These are phyloP conservation scores for Moesziomyces antarcticus DNA, from an alignment of 1,284 basidiomycete species.

Conservation along the genomic window DNA sequence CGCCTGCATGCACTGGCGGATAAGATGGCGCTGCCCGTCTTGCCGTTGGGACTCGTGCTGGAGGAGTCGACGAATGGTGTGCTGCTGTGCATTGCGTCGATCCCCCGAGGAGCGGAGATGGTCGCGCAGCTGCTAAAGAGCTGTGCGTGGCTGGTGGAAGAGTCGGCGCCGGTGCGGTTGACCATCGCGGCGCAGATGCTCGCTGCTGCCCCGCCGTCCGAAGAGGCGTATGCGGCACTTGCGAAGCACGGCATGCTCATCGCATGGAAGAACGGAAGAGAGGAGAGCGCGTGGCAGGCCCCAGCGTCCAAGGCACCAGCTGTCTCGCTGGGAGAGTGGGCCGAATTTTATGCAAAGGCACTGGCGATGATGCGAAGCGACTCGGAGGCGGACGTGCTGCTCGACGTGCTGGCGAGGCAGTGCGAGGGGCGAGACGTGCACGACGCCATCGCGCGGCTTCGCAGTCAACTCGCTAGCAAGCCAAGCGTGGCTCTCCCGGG, in stretches of 20 bases:
- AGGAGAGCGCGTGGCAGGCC: constrained; percentile 16
- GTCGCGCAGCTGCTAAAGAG: constrained; percentile 13
- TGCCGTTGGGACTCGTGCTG: constrained; percentile 22
- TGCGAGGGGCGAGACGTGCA: constrained; percentile 15
- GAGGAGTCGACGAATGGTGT: constrained; percentile 7
- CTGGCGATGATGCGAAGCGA: background rate
- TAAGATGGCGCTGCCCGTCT: constrained; percentile 8
- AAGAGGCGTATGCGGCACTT: constrained; percentile 7
- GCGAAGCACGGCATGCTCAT: constrained; percentile 21
- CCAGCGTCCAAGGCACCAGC: background rate
- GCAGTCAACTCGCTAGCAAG: constrained; percentile 1
- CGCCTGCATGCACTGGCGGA: constrained; percentile 2
- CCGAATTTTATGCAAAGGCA: constrained; percentile 7
- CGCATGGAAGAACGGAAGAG: constrained; percentile 16
- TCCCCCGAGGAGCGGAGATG: constrained; percentile 11
- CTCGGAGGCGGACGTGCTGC: constrained; percentile 1
- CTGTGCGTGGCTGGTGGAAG: constrained; percentile 11
- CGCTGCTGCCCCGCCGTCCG: background rate
- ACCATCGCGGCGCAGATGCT: constrained; percentile 19
- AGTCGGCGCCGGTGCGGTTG: constrained; percentile 7
- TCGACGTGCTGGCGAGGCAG: background rate
- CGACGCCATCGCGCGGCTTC: constrained; percentile 10
- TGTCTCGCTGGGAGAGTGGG: background rate
- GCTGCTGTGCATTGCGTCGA: constrained; percentile 26
- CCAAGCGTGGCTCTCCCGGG: background rate